Evolutionary conservation across 768 basidiomycete species (phyloP), one percentile per base, ranked within the genome.

Genomic region (Boletus vinaceobasis): DNA sequence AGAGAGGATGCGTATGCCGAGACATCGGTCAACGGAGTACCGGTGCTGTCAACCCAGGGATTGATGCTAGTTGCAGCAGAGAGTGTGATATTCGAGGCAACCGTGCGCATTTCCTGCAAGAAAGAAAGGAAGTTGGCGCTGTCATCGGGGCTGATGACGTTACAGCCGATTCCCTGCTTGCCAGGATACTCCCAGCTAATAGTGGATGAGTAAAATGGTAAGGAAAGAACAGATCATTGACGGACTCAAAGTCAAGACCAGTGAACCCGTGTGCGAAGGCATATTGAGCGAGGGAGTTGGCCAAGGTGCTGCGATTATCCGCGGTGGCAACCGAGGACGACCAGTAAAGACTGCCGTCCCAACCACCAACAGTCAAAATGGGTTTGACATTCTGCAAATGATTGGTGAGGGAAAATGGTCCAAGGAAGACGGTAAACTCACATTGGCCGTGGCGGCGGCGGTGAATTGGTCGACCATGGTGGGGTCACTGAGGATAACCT

Each of bases 161-260:
- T 96, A 65, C 89, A 90, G 7, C 79, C 78, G 19, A 88, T 79
- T 15, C 91, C 92, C 43, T 73, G 74, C 11, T 72, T 72, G 37
- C 77, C 82, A 36, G 93, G 93, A 66, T 91, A 96, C 68, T 94
- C 93, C 92, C 91, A 93, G 65, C 89, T 90, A 46, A n/a, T 2
- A 31, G 19, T 5, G 1, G 23, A 17, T 63, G 19, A 61, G 52
- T 14, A 46, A 26, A 7, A 37, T 7, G n/a, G 3, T 2, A 7
- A 0, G 33, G 5, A 44, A 42, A 23, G 21, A 45, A 43, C 1
- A 19, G 27, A 13, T 31, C 4, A 23, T 23, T 4, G 5, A 73
- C 83, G 38, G 64, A 85, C 85, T 87, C 86, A 52, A 87, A 83
- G 60, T 88, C 85, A 40, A 88, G 70, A n/a, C 86, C 86, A 58